Evolutionary conservation across 225 moss, liverwort and hornwort species (phyloP).

Genomic region (Marchantia polymorpha): DNA sequence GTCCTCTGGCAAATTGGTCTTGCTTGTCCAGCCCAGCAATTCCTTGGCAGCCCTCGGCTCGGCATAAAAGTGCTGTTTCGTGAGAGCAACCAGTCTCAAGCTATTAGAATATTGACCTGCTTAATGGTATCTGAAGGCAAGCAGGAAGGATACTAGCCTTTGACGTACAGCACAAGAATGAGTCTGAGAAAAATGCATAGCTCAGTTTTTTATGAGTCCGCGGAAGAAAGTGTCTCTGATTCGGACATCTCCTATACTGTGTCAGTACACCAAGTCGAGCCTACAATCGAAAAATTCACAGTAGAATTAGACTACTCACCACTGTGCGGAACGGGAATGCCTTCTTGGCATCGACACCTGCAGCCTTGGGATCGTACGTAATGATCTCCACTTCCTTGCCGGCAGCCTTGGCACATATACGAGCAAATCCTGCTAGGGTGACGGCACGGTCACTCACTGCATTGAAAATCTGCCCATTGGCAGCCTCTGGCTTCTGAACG

Average conservation of each 20-base stretch:
- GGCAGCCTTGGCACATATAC: conserved; percentile 73
- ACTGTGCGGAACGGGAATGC: conserved; percentile 91
- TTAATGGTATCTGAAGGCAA: neutral
- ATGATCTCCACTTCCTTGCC: conserved; percentile 79
- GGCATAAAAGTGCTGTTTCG: conserved; percentile 80
- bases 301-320: no score
- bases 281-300: no score
- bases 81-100: neutral
- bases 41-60: conserved; percentile 94
- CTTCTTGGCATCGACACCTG: conserved; percentile 89
- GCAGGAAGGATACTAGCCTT: no score
- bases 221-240: no score
- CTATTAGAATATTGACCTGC: neutral
- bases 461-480: conserved; percentile 87
- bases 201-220: no score
- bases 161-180: no score
- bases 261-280: no score
- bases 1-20: conserved; percentile 64
- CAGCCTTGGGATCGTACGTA: conserved; percentile 81
- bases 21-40: conserved; percentile 75
- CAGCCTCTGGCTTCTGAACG: conserved; percentile 74
- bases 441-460: conserved; percentile 73
- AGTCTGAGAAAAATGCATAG: no score
- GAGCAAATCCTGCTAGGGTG: conserved; percentile 78
- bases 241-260: no score